Percentiles rank a stretch among this genome's conserved stretches.
Conservation (phyloP, 129 eudicot species). For the Ambrosia artemisiifolia region DNA sequence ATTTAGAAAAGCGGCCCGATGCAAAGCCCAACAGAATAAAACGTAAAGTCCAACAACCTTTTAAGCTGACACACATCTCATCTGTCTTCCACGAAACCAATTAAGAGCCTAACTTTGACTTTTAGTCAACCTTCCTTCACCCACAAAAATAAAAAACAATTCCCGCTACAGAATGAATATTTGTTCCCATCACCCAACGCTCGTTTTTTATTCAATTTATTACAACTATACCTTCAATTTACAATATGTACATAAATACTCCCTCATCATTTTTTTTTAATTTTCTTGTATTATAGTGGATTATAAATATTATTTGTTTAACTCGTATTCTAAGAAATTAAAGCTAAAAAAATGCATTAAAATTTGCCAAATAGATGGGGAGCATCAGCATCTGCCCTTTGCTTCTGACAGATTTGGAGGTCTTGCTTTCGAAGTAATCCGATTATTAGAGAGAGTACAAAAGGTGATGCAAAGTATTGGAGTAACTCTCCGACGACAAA, state of each 20-base stretch:
- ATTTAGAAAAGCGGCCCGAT: not conserved
- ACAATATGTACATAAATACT: not conserved
- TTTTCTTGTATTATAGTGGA: not conserved
- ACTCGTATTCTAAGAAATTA: not conserved
- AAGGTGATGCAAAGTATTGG: too few species aligned
- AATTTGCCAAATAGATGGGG: too few species aligned
- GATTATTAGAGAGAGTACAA: too few species aligned
- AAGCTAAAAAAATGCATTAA: too few species aligned
- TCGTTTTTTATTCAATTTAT: not conserved
- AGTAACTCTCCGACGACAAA: too few species aligned
- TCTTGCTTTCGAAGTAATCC: too few species aligned
- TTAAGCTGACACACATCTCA: conserved; percentile 1
- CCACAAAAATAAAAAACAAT: not conserved
- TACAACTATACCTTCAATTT: conserved; percentile 1
- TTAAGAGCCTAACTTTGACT: conserved; percentile 32
- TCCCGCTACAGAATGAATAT: conserved; percentile 32
- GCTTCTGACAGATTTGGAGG: too few species aligned
- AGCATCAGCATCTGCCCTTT: too few species aligned
- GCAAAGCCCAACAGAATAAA: conserved; percentile 9
- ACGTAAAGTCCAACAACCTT: not conserved
- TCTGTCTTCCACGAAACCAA: conserved; percentile 36
- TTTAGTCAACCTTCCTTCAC: conserved; percentile 26
- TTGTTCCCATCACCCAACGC: conserved; percentile 19
- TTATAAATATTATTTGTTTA: not conserved
- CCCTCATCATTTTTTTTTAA: not conserved